Evolutionary conservation across 1,284 basidiomycete species (phyloP).

Genomic region (Ustilago trichophora): DNA sequence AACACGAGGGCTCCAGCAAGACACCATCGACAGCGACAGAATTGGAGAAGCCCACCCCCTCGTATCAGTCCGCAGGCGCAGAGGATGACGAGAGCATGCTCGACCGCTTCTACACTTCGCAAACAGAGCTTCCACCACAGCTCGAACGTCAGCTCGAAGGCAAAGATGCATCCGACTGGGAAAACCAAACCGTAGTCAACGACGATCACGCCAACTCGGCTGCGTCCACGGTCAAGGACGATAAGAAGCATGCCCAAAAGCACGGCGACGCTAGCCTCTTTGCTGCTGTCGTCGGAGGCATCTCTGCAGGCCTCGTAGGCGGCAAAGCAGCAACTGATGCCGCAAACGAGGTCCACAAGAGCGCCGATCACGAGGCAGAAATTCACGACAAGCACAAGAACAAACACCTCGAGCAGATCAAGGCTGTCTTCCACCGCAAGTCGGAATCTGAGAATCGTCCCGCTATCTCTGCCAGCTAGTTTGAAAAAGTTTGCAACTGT

Average conservation of each 20-base stretch:
- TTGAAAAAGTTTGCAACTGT: no score
- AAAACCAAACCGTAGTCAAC: conserved; percentile 25
- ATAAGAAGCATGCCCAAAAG: conserved; percentile 14
- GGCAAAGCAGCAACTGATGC: conserved; percentile 21
- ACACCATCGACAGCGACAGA: conserved; percentile 5
- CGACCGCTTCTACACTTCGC: conserved; percentile 47
- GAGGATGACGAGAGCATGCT: conserved; percentile 18
- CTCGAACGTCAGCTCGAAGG: conserved; percentile 11
- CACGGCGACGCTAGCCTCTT: conserved; percentile 34
- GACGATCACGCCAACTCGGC: neutral
- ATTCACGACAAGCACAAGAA: conserved; percentile 28
- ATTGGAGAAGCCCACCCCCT: conserved; percentile 8
- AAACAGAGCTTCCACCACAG: conserved; percentile 26
- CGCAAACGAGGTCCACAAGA: conserved; percentile 6
- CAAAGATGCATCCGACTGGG: conserved; percentile 6
- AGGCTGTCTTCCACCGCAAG: conserved; percentile 8
- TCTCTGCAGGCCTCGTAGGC: conserved; percentile 17
- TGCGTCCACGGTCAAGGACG: neutral
- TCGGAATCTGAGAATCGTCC: neutral
- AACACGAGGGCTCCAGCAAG: conserved; percentile 7
- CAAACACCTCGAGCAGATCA: conserved; percentile 12
- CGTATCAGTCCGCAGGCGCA: conserved; percentile 8
- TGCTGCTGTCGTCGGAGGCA: conserved; percentile 30
- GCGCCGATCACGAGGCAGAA: conserved; percentile 11
- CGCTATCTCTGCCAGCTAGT: conserved; percentile 2